Conservation (phyloP, 441 rosid genomes). For the Pelargonium fulgidum region DNA sequence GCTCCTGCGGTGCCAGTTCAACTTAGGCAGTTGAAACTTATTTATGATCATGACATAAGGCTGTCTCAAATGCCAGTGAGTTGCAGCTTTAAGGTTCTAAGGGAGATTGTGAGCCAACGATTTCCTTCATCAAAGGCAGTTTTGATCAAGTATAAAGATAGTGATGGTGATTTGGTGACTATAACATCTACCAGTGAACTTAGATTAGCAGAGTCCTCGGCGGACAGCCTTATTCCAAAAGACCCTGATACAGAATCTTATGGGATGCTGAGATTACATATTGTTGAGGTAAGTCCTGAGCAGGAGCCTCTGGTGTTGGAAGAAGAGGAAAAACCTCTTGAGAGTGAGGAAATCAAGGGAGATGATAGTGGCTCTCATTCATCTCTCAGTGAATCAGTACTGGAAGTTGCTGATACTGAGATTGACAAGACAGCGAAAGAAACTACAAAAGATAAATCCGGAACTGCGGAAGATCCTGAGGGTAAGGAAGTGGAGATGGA, state of each 20-base stretch:
- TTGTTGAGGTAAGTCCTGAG: constrained; percentile 83
- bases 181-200: constrained; percentile 68
- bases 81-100: constrained; percentile 62
- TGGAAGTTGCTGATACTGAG: constrained; percentile 43
- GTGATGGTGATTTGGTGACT: constrained; percentile 88
- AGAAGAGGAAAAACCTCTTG: constrained; percentile 63
- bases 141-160: constrained; percentile 74
- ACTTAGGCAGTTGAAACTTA: constrained; percentile 75
- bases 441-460: constrained; percentile 43
- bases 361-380: constrained; percentile 48
- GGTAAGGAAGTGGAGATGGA: constrained; percentile 85
- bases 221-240: constrained; percentile 40
- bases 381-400: constrained; percentile 40
- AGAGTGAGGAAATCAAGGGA: constrained; percentile 43
- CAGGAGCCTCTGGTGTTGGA: constrained; percentile 69
- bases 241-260: constrained; percentile 47
- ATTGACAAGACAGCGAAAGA: constrained; percentile 41
- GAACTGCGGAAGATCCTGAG: constrained; percentile 56
- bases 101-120: constrained; percentile 69
- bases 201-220: constrained; percentile 59
- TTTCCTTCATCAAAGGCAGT: constrained; percentile 79
- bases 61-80: constrained; percentile 74
- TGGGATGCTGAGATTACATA: constrained; percentile 71
- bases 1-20: constrained; percentile 32
- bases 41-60: constrained; percentile 85